Evolutionary conservation across 2,329 filamentous ascomycete species (phyloP), one percentile per base, ranked within the genome.

Genomic region (Venturia carpophila): DNA sequence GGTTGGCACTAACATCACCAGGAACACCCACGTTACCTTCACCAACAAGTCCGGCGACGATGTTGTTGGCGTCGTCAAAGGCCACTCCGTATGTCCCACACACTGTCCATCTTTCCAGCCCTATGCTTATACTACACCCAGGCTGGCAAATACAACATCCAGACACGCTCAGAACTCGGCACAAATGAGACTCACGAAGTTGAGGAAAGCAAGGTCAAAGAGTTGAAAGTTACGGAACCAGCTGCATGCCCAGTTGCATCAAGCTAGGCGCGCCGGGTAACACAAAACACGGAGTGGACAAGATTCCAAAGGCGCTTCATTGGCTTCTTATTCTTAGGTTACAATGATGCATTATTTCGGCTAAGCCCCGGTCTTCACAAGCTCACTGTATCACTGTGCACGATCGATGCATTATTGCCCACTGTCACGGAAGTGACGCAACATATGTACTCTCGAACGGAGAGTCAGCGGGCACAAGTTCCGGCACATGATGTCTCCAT

Each of bases 11-110:
- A 17, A 61, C 58, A 42, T 21, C 49, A 34, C 5, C 30, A 66
- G 65, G 21, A 66, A 66, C 65, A 66, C 65, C 34, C 65, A 66
- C 41, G 65, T 66, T 37, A 66, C 65, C 41, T 66, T 66, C 63
- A 66, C 65, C 49, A 66, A 66, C 63, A 27, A 30, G 37, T 39
- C 65, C 24, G 65, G 65, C 39, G 65, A 66, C 34, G 65, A 66
- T 62, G 65, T 66, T 55, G 65, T 66, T 45, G 65, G 63, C 19
- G 58, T 66, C 30, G 65, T 66, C 7, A 66, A 66, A 37, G 34
- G 65, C 52, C 45, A 56, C 63, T 39, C n/a, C 9, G 65, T 66
- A 65, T 30, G 65, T n/a, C 30, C n/a, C 65, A 24, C 10, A 37
- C 30, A 15, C n/a, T 39, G 10, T 41, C 30, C 27, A 30, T 19